Evolutionary conservation across 257 asterid genomes (phyloP).

Genomic region (Solanum habrochaites): DNA sequence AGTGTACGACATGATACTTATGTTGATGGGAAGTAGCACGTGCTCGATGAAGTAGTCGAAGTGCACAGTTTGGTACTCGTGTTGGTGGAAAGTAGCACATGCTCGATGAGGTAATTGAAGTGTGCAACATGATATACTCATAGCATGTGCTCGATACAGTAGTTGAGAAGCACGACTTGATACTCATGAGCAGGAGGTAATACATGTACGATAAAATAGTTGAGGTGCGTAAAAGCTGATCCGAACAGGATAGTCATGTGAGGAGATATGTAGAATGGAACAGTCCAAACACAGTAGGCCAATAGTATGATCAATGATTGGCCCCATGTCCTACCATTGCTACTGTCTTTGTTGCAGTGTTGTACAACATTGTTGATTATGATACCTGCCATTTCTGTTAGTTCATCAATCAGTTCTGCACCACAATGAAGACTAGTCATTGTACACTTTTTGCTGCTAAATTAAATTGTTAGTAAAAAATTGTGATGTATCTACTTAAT

Average conservation of each 20-base stretch:
- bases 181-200: neutral
- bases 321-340: neutral
- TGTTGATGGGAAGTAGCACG: neutral
- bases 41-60: neutral
- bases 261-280: neutral
- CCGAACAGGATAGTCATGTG: neutral
- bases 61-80: neutral
- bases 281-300: neutral
- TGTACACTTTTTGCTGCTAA: neutral
- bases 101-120: neutral
- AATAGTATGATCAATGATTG: neutral
- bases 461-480: neutral
- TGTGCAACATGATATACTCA: neutral
- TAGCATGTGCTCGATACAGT: fast-evolving
- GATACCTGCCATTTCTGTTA: neutral
- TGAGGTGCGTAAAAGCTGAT: neutral
- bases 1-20: neutral
- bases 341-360: neutral
- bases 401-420: neutral
- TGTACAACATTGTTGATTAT: neutral
- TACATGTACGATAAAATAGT: neutral
- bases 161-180: neutral
- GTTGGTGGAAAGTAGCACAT: fast-evolving
- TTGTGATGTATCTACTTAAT: neutral
- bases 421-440: neutral